A percentile compares a stretch with the other conserved stretches of the same genome.
Conservation (phyloP, 768 basidiomycete species). For the Lyophyllum semitale region DNA sequence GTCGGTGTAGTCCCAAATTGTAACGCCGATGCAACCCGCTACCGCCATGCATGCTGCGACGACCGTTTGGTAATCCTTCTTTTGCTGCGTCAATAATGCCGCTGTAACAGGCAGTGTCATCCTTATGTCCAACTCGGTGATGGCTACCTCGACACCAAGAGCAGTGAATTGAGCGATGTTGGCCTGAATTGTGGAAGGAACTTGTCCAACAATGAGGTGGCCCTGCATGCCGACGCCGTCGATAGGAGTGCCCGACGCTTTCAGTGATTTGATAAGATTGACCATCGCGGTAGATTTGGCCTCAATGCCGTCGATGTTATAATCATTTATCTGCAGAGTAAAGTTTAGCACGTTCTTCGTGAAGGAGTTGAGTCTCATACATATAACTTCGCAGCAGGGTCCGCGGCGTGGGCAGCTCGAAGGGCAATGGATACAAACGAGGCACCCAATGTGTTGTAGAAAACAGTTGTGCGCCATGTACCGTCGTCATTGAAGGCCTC, state of each 20-base stretch:
- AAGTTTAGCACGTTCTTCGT: not conserved
- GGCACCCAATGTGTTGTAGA: constrained; percentile 51
- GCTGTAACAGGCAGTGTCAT: constrained; percentile 55
- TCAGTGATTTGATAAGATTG: constrained; percentile 50
- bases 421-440: constrained; percentile 55
- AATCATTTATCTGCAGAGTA: constrained; percentile 35
- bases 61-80: constrained; percentile 57
- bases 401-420: constrained; percentile 51
- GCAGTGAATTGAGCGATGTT: constrained; percentile 56
- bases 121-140: constrained; percentile 70
- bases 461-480: constrained; percentile 53
- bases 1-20: constrained; percentile 45
- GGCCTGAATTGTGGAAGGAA: constrained; percentile 48
- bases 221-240: constrained; percentile 64
- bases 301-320: constrained; percentile 44
- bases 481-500: constrained; percentile 66
- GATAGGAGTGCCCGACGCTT: constrained; percentile 50
- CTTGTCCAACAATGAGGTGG: constrained; percentile 60
- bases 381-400: constrained; percentile 58
- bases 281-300: constrained; percentile 58
- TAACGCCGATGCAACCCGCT: constrained; percentile 42
- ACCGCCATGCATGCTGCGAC: constrained; percentile 53
- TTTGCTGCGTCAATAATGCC: constrained; percentile 53
- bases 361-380: constrained; percentile 24
- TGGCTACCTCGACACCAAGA: constrained; percentile 66